phyloP scores from a whole-genome alignment of 2,329 filamentous ascomycete genomes.

The Sarocladium brachiariae region DNA sequence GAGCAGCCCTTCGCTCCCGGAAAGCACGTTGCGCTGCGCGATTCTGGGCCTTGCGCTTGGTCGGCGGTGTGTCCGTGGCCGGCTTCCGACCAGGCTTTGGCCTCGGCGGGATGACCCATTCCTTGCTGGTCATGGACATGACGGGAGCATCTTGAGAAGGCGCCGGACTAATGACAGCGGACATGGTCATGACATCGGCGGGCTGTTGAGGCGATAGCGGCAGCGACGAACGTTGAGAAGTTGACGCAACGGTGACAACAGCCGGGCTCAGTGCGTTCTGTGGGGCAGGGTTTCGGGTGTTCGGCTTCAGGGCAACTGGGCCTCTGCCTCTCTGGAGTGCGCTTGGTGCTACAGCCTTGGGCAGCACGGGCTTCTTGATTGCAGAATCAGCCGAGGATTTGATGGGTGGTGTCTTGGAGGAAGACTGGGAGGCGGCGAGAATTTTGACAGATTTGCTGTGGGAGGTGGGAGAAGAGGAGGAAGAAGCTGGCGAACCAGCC shows the following conservation, averaged over 20 bases:
- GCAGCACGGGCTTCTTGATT: neutral
- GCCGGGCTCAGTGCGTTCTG: slow-evolving; percentile 24
- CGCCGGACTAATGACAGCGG: slow-evolving; percentile 39
- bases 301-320: slow-evolving; percentile 15
- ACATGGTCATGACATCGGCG: slow-evolving; percentile 40
- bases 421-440: neutral
- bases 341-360: neutral
- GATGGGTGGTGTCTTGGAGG: neutral
- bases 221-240: slow-evolving; percentile 18
- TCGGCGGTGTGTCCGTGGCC: slow-evolving; percentile 84
- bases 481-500: neutral
- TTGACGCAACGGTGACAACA: slow-evolving; percentile 13
- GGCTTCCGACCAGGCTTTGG: slow-evolving; percentile 92
- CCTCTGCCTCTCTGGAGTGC: neutral
- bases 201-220: slow-evolving; percentile 26
- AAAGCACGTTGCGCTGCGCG: slow-evolving; percentile 87
- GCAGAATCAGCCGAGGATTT: neutral
- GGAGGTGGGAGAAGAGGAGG: slow-evolving; percentile 46
- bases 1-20: slow-evolving; percentile 76
- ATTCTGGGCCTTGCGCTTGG: slow-evolving; percentile 92
- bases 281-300: slow-evolving; percentile 23
- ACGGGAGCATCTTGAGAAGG: slow-evolving; percentile 22
- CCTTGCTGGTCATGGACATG: slow-evolving; percentile 65
- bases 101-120: slow-evolving; percentile 79
- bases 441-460: slow-evolving; percentile 26